Base-by-base conservation (phyloP, 768 basidiomycete genomes). In the Hygrophorus russula region DNA sequence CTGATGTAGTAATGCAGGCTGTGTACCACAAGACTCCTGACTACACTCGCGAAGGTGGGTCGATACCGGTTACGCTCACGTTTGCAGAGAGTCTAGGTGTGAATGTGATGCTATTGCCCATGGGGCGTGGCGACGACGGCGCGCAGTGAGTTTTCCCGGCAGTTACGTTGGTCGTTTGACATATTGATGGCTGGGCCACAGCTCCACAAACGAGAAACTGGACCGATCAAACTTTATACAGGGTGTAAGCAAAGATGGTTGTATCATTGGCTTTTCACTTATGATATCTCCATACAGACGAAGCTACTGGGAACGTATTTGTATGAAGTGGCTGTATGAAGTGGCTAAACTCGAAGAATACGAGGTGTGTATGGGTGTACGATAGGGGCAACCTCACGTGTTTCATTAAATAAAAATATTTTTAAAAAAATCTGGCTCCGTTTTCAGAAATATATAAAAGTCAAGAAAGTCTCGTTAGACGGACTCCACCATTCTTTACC, bases 51-150 rank as follows among this genome's bases (percentile, higher is more conserved):
- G 91, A 94, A 59, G 90, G 90, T n/a, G 93, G 93, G 4, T 89
- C 88, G 5, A 93, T 93, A 49, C 92, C 92, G 0, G 87, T 94
- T 24, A 93, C 91, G 3, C 70, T 97, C 45, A 93, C 90, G 1
- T 94, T 98, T 58, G 89, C 92, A 8, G 89, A 96, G 56, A 76
- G 76, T 35, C 66, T 96, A 36, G 77, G 78, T 10, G 82, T 91
- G 44, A 96, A 92, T 55, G 88, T 96, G 7, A 59, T 93, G 45
- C 66, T 97, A 14, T 69, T 97, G 20, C 94, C 92, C 0, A 93
- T 94, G 82, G 91, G 91, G 2, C 71, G 93, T 39, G 87, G 88
- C 2, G 91, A 97, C 55, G 94, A 98, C 50, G 94, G 93, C 52
- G 87, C 90, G 33, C 89, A 91, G 82, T 89, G 56, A 50, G 84